phyloP scores from a whole-genome alignment of 371 early-diverging fungal species.

The Choanephora cucurbitarum region DNA sequence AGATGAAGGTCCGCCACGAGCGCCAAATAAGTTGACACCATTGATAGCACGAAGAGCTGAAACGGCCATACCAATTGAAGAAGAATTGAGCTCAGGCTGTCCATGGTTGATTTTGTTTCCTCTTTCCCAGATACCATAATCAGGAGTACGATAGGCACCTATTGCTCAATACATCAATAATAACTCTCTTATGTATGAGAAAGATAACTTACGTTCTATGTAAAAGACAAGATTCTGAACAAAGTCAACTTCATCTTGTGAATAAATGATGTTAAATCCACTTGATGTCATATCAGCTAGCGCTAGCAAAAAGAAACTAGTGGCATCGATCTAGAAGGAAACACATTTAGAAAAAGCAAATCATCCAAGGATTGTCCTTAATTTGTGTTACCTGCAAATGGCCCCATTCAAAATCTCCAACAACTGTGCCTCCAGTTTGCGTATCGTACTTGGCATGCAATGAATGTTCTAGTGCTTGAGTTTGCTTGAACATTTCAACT shows the following conservation, averaged over 20 bases:
- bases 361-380: too few relatives aligned
- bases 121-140: conserved; percentile 91
- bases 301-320: conserved; percentile 79
- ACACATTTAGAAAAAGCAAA: too few relatives aligned
- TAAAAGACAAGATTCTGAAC: conserved; percentile 90
- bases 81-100: conserved; percentile 83
- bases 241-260: conserved; percentile 88
- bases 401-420: conserved; percentile 87
- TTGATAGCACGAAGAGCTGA: conserved; percentile 88
- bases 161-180: neutral
- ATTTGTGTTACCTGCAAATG: conserved; percentile 55
- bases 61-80: conserved; percentile 88
- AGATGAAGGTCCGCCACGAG: conserved; percentile 76
- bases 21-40: conserved; percentile 84
- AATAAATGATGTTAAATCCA: conserved; percentile 77
- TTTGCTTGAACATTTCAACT: conserved; percentile 80
- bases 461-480: conserved; percentile 68
- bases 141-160: conserved; percentile 75
- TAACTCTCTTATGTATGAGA: too few relatives aligned
- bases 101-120: conserved; percentile 92
- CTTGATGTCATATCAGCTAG: conserved; percentile 88
- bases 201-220: conserved; percentile 79
- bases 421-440: conserved; percentile 83
- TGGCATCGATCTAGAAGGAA: conserved; percentile 86
- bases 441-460: conserved; percentile 92